These are phyloP conservation scores for Neotropicomus parvogracilis DNA, from an alignment of 1,284 basidiomycete genomes.

Conservation along the genomic window DNA sequence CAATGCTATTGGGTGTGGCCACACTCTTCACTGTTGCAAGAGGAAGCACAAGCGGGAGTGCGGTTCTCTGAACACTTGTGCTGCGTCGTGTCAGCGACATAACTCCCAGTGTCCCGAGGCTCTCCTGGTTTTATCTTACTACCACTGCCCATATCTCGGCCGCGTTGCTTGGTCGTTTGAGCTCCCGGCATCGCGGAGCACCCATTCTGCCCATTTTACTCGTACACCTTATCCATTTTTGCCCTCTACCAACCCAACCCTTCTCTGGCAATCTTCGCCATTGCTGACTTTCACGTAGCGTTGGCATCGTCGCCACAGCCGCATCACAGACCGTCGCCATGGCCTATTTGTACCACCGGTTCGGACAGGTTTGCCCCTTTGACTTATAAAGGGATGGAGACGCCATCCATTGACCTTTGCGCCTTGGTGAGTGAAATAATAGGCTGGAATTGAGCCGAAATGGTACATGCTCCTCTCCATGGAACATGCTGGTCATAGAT, in stretches of 20 bases:
- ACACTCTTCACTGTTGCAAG: too few relatives aligned
- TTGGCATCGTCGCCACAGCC: too few relatives aligned
- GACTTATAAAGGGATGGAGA: conserved; percentile 11
- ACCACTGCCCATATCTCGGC: background rate
- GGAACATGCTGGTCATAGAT: background rate
- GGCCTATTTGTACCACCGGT: background rate
- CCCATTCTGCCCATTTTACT: background rate
- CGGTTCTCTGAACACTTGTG: conserved; percentile 46
- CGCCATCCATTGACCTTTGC: background rate
- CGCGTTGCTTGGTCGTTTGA: background rate
- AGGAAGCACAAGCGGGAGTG: conserved; percentile 42
- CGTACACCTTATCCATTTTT: background rate
- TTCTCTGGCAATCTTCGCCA: conserved; percentile 7
- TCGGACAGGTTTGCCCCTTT: conserved; percentile 8
- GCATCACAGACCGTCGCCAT: too few relatives aligned
- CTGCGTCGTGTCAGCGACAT: conserved; percentile 15
- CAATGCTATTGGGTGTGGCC: too few relatives aligned
- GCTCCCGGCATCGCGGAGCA: background rate
- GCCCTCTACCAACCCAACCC: background rate
- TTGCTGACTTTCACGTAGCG: too few relatives aligned
- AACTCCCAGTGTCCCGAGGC: too few relatives aligned
- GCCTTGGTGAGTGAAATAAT: conserved; percentile 2
- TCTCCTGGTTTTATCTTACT: too few relatives aligned
- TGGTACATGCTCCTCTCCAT: background rate
- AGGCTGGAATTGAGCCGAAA: background rate